Base-by-base conservation (phyloP, 202 grass and related monocot genomes). In the Hordeum pubiflorum region DNA sequence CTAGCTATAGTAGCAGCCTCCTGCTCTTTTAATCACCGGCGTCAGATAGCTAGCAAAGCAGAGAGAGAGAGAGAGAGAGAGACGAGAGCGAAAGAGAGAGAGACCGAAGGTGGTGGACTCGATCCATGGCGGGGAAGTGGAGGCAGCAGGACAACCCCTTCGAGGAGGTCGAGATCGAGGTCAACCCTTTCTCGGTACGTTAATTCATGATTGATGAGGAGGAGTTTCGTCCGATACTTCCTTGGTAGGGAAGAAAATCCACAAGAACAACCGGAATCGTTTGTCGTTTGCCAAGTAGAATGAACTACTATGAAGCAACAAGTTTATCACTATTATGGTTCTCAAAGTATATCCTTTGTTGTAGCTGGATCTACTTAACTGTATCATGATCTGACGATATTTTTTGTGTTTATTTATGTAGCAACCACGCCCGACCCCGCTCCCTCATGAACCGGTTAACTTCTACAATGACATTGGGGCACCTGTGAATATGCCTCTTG, bases 171-270 rank as follows among this genome's bases (percentile, higher is more conserved):
- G 82, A 81, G 43, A 62, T 75, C 7, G 82, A 85, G 9, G 85
- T 89, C 64, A 89, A 89, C 40, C 87, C 82, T 33, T 89, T 89
- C 78, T 85, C 87, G 82, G 87, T 89, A 89, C 1, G 58, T 40
- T 40, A 9, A 40, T 40, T 40, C 38, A 26, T 26, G 24, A 26
- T 11, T 38, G 37, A 38, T 9, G 38, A 40, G 3, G 2, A 41
- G 40, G 39, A 44, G 41, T 44, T 14, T 44, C 12, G 41, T 44
- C 41, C 1, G 41, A 1, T 15, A 5, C 43, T 14, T 46, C 4
- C 12, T 46, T 9, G 4, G 31, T 0, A 52, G 5, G 13, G 43
- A 15, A 46, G 14, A 52, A 18, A 52, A 50, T 52, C 48, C 0
- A 52, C 48, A 18, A 2, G 0, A 0, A 6, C 15, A 52, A 0